phyloP scores from a whole-genome alignment of 768 basidiomycete genomes.

The Trametes sanguinea region DNA sequence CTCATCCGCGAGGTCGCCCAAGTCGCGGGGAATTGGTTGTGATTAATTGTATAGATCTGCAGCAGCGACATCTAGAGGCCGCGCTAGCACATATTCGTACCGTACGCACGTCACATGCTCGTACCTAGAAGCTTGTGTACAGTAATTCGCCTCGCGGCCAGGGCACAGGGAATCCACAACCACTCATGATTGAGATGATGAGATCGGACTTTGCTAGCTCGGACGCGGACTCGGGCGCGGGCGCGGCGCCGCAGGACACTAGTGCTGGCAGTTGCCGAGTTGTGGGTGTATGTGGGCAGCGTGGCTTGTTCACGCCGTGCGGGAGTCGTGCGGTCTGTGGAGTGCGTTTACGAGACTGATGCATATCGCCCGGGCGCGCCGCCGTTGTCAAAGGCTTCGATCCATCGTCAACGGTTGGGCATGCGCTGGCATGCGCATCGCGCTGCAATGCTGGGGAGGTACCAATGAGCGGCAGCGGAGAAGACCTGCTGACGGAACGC shows the following conservation, averaged over 20 bases:
- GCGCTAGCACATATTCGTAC: neutral
- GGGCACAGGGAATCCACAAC: slow-evolving; percentile 1
- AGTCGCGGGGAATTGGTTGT: no score
- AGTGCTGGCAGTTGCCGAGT: neutral
- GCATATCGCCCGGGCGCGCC: neutral
- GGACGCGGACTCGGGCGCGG: neutral
- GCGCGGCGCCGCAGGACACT: neutral
- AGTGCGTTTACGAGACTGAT: neutral
- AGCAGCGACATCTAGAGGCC: neutral
- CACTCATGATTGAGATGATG: neutral
- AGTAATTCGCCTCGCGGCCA: slow-evolving; percentile 4
- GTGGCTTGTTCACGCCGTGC: neutral
- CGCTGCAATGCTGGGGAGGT: neutral
- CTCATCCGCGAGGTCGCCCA: no score
- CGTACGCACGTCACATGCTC: slow-evolving; percentile 7
- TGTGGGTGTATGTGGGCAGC: slow-evolving; percentile 15
- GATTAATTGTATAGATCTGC: neutral
- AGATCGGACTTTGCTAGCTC: neutral
- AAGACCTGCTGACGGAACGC: neutral
- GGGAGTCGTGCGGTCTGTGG: neutral
- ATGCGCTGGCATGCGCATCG: no score
- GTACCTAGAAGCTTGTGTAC: slow-evolving; percentile 9
- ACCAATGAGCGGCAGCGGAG: no score
- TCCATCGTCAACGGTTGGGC: no score
- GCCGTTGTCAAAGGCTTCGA: neutral